Evolutionary conservation across 345 rosid species (phyloP).

Genomic region (Carallia brachiata): DNA sequence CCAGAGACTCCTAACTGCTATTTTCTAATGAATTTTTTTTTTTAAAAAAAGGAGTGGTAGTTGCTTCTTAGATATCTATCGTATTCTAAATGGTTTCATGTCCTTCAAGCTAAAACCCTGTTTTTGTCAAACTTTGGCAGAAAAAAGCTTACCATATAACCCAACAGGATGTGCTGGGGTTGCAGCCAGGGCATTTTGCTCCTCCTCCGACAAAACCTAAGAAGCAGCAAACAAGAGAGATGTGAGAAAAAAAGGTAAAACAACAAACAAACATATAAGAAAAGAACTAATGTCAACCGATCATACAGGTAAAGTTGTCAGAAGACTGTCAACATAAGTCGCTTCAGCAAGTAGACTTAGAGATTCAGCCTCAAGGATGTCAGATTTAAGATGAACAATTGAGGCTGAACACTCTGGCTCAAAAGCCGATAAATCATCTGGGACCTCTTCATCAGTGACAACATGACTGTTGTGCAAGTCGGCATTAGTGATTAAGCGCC

Average conservation of each 20-base stretch:
- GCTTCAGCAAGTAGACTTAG: slow-evolving; percentile 56
- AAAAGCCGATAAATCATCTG: slow-evolving; percentile 36
- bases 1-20: too few relatives aligned
- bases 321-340: slow-evolving; percentile 61
- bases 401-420: slow-evolving; percentile 48
- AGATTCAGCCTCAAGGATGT: slow-evolving; percentile 57
- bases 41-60: too few relatives aligned
- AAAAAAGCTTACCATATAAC: slow-evolving; percentile 56
- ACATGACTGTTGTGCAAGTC: slow-evolving; percentile 49
- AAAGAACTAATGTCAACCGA: slow-evolving; percentile 5
- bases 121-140: neutral
- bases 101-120: neutral
- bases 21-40: too few relatives aligned
- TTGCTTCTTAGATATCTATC: neutral
- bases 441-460: slow-evolving; percentile 44
- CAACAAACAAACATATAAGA: neutral
- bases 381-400: slow-evolving; percentile 62
- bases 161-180: slow-evolving; percentile 92
- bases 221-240: slow-evolving; percentile 15
- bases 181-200: slow-evolving; percentile 86
- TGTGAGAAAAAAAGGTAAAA: neutral
- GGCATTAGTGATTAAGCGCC: slow-evolving; percentile 61
- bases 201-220: slow-evolving; percentile 83
- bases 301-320: slow-evolving; percentile 74
- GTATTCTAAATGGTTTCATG: neutral